Evolutionary conservation across 1,284 basidiomycete species (phyloP).

Genomic region (Xerocomus minutiporus): DNA sequence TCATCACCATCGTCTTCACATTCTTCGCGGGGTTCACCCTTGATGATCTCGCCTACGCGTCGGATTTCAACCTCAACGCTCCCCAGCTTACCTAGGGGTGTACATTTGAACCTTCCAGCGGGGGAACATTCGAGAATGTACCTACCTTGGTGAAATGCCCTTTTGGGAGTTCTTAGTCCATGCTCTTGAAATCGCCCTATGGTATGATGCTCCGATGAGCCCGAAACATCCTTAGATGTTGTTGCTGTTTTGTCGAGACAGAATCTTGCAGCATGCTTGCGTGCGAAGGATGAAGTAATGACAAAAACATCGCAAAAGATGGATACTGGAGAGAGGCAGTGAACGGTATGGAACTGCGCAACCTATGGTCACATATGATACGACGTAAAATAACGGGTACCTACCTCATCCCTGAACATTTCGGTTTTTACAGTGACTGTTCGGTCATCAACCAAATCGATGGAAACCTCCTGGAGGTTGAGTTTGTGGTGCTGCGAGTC

Average conservation of each 20-base stretch:
- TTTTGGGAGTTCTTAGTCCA: constrained; percentile 15
- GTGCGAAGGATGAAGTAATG: background rate
- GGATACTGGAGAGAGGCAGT: constrained; percentile 15
- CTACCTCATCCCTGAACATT: constrained; percentile 15
- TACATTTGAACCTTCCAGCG: background rate
- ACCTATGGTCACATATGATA: background rate
- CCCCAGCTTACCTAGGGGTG: constrained; percentile 6
- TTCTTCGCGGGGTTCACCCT: background rate
- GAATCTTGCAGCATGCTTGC: constrained; percentile 13
- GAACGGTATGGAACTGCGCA: constrained; percentile 15
- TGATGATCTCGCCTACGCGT: constrained; percentile 10
- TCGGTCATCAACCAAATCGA: constrained; percentile 16
- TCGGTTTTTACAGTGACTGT: constrained; percentile 7
- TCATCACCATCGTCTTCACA: background rate
- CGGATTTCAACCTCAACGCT: constrained; percentile 19
- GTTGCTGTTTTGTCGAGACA: constrained; percentile 8
- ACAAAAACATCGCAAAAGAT: constrained; percentile 18
- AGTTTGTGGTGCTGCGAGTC: constrained; percentile 11
- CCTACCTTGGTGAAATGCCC: constrained; percentile 1
- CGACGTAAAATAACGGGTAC: background rate
- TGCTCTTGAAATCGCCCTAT: background rate
- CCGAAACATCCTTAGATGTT: background rate
- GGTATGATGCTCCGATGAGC: constrained; percentile 10
- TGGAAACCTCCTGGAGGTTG: background rate
- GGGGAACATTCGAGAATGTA: background rate